Evolutionary conservation across 208 protist genomes (phyloP).

Genomic region (Leishmania mexicana): DNA sequence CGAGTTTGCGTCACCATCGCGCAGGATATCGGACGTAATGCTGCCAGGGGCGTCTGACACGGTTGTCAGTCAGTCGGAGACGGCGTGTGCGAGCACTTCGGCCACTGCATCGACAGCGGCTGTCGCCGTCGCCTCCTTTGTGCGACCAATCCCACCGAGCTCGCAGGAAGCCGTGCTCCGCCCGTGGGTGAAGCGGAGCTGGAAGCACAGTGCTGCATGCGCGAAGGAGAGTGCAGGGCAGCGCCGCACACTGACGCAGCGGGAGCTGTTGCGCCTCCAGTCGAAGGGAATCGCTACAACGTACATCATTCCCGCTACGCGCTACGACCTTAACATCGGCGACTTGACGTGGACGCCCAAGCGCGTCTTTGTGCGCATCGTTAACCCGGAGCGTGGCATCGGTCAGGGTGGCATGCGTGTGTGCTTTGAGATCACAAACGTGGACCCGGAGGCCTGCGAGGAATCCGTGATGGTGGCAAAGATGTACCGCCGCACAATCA

Average conservation of each 20-base stretch:
- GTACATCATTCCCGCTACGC: constrained; percentile 47
- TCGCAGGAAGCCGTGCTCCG: constrained; percentile 9
- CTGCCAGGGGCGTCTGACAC: not conserved
- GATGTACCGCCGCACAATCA: constrained; percentile 68
- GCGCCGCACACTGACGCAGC: constrained; percentile 12
- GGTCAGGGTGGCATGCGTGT: constrained; percentile 76
- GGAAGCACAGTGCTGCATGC: not conserved
- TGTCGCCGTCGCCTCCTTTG: not conserved
- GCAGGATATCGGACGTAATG: not conserved
- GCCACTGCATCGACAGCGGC: not conserved
- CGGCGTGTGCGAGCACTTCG: not conserved
- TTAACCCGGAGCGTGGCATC: constrained; percentile 43
- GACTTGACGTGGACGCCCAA: constrained; percentile 36
- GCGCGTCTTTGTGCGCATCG: constrained; percentile 46
- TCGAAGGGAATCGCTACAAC: constrained; percentile 21
- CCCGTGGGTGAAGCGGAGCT: constrained; percentile 2
- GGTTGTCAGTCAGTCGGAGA: not conserved
- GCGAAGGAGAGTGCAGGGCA: not conserved
- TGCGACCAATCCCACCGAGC: not conserved
- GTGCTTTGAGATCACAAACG: constrained; percentile 70
- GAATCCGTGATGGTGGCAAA: constrained; percentile 63
- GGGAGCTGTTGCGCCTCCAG: constrained; percentile 10
- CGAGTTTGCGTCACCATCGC: not conserved
- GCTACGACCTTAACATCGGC: constrained; percentile 56
- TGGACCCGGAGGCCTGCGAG: constrained; percentile 45